Evolutionary conservation across 352 stramenopile species (phyloP), one percentile per base, ranked within the genome.

Genomic region (Phytophthora ohioensis): DNA sequence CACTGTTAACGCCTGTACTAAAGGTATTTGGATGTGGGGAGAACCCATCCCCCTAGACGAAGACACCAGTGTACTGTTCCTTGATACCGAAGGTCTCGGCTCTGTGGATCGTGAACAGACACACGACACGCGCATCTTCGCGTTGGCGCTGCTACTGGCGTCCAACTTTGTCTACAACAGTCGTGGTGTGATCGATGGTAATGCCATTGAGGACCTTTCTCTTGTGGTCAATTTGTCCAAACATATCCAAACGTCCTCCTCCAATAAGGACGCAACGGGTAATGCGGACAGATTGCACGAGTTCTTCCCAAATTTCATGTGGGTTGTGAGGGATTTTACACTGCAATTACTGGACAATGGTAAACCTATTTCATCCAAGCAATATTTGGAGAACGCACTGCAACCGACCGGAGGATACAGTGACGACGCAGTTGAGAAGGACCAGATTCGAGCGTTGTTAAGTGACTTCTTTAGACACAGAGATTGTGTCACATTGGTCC

Each of bases 1-100:
- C 17, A 97, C 91, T 0, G 84, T 97, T 0, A 95, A 97, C 46
- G 91, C 90, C 2, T 97, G 92, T 63, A 98, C 92, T 11, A 96
- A 97, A 61, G 92, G 92, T 55, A 97, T 98, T 61, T 98, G 92
- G 91, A 93, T 98, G 76, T 97, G 92, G 91, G 88, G 90, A 32
- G 64, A 87, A 34, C 90, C 90, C 34, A 84, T 95, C 51, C 75
- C 84, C 39, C 63, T 94, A 42, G 78, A 92, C 42, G 73, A 91
- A 45, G 84, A 81, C 64, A 94, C 88, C 13, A 92, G 71, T 57
- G 71, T 91, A 30, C 46, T 97, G 27, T 95, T 98, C 71, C 69
- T 98, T 39, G 92, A 98, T 67, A 98, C 91, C 5, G 92, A 98
- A 68, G 92, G 92, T 4, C 77, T 98, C 0, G 92, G 91, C 15